Conservation (phyloP, 1,139 yeast genomes). For the Magnusiomyces paraingens region DNA sequence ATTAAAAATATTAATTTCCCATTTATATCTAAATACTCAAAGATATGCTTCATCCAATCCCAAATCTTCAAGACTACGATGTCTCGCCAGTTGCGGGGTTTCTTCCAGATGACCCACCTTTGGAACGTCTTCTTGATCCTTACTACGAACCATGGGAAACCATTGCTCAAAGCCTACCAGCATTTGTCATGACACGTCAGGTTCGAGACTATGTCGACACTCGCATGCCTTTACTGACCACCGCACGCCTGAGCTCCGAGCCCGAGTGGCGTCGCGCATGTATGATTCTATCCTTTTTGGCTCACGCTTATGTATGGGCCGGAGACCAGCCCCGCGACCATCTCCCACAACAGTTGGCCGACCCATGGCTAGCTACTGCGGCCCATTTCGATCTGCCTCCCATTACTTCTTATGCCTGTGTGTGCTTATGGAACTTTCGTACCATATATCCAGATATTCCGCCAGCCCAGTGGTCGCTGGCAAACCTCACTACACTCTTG, state of each 20-base stretch:
- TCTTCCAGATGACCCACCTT: constrained; percentile 63
- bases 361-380: constrained; percentile 58
- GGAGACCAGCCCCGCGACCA: constrained; percentile 53
- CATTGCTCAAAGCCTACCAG: constrained; percentile 59
- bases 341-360: constrained; percentile 61
- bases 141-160: constrained; percentile 78
- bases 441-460: constrained; percentile 47
- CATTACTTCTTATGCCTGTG: constrained; percentile 77
- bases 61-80: constrained; percentile 55
- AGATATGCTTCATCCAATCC: constrained; percentile 28
- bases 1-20: neutral
- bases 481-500: constrained; percentile 68
- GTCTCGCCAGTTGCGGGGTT: constrained; percentile 70
- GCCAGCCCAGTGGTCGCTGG: constrained; percentile 42
- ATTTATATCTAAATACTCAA: neutral
- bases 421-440: constrained; percentile 83
- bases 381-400: constrained; percentile 71
- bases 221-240: constrained; percentile 47
- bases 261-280: constrained; percentile 72
- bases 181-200: constrained; percentile 59
- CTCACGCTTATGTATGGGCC: constrained; percentile 89
- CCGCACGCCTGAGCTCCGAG: constrained; percentile 38
- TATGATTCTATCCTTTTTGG: constrained; percentile 65
- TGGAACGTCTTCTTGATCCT: constrained; percentile 49
- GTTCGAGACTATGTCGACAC: constrained; percentile 53